phyloP scores from a whole-genome alignment of 169 alveolate genomes.

The Cryptosporidium viatorum region DNA sequence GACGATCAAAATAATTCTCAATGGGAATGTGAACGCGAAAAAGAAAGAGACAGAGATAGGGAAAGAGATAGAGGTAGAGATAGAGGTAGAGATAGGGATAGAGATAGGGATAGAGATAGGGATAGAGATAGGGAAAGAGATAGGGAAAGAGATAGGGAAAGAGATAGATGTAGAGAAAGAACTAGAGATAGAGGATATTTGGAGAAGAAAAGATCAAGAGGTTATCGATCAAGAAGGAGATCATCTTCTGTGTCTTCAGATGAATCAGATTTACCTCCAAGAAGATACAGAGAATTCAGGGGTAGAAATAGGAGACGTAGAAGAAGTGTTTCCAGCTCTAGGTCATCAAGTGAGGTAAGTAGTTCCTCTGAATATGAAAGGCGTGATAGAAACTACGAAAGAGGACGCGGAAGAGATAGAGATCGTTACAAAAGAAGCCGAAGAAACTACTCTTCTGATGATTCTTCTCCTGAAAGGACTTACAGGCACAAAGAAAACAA shows the following conservation, averaged over 20 bases:
- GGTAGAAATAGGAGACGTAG: conserved; percentile 24
- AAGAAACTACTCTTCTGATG: conserved; percentile 38
- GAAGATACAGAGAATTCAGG: conserved; percentile 40
- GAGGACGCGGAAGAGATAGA: conserved; percentile 45
- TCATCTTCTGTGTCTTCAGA: conserved; percentile 67
- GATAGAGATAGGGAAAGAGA: conserved; percentile 55
- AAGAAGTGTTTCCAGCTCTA: conserved; percentile 31
- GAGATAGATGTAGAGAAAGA: conserved; percentile 43
- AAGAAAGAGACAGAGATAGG: conserved; percentile 35
- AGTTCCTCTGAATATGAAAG: conserved; percentile 27
- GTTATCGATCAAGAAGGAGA: conserved; percentile 46
- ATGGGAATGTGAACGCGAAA: conserved; percentile 50
- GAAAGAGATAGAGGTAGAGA: conserved; percentile 43
- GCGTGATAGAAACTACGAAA: conserved; percentile 28
- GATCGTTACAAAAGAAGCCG: conserved; percentile 43
- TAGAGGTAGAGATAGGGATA: conserved; percentile 4
- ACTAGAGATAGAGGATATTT: conserved; percentile 32
- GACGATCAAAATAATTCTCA: conserved; percentile 26
- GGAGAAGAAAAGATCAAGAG: conserved; percentile 15
- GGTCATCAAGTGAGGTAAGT: conserved; percentile 19
- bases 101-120: conserved; percentile 42
- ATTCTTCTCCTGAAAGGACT: conserved; percentile 55
- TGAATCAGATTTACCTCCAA: conserved; percentile 40
- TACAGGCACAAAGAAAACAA: conserved; percentile 17
- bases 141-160: conserved; percentile 47